These are phyloP conservation scores for Fusarium brachygibbosum DNA, from an alignment of 2,329 filamentous ascomycete genomes.

Conservation along the genomic window DNA sequence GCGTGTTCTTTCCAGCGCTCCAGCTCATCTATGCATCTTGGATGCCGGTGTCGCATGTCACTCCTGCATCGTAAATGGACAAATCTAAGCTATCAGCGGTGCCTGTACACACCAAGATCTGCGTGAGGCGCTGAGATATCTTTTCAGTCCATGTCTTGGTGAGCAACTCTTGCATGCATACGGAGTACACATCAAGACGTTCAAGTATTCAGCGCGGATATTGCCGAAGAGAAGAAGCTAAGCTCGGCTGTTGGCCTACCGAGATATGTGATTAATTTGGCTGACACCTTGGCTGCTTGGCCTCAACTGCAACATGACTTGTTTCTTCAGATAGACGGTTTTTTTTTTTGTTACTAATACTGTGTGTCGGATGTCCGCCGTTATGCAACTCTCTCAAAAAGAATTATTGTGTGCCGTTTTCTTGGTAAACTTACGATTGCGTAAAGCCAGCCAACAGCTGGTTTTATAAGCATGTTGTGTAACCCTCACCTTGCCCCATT, in stretches of 20 bases:
- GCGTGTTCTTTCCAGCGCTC: background rate
- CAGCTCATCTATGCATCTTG: background rate
- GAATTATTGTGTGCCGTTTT: conserved; percentile 2
- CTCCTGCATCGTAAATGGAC: background rate
- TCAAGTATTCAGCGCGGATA: background rate
- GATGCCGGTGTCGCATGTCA: background rate
- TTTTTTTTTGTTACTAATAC: background rate
- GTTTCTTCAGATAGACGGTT: background rate
- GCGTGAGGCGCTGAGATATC: background rate
- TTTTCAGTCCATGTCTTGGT: background rate
- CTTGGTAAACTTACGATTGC: conserved; percentile 5
- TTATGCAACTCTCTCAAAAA: conserved; percentile 2
- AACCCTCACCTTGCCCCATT: conserved; percentile 1
- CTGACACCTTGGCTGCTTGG: background rate
- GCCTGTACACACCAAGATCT: background rate
- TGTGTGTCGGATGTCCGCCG: background rate
- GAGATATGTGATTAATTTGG: background rate
- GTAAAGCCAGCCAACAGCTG: conserved; percentile 2
- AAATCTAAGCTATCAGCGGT: background rate
- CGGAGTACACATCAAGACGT: background rate
- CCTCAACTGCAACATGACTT: background rate
- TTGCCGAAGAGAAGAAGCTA: background rate
- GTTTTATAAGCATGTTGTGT: background rate
- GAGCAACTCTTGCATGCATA: background rate
- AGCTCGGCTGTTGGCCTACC: background rate